Conservation (phyloP, 768 basidiomycete species). For the Boletus reticuloceps region DNA sequence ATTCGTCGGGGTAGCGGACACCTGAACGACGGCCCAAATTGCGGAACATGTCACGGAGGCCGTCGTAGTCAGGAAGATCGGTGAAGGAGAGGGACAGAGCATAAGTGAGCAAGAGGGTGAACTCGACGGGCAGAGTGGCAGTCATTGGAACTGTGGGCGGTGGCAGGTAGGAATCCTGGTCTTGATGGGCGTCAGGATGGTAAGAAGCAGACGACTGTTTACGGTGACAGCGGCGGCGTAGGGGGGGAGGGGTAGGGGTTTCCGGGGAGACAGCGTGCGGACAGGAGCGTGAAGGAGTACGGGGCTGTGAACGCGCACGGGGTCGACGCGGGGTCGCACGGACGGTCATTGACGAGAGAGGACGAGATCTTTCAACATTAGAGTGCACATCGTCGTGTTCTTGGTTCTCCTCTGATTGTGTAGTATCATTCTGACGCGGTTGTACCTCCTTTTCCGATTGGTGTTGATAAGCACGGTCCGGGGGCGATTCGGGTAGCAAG, state of each 20-base stretch:
- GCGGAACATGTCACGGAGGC: constrained; percentile 70
- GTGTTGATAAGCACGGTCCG: constrained; percentile 12
- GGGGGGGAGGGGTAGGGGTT: constrained; percentile 18
- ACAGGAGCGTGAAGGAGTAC: constrained; percentile 14
- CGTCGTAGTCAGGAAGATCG: constrained; percentile 87
- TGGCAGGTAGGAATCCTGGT: constrained; percentile 5
- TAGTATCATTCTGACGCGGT: neutral
- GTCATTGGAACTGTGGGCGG: constrained; percentile 53
- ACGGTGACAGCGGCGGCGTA: constrained; percentile 15
- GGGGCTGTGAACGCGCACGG: constrained; percentile 17
- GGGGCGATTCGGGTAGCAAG: constrained; percentile 15
- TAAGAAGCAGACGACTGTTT: constrained; percentile 18
- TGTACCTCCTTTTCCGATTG: constrained; percentile 1
- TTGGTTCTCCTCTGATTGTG: constrained; percentile 3
- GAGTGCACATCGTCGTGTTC: constrained; percentile 13
- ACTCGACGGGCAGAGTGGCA: constrained; percentile 75
- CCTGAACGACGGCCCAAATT: constrained; percentile 54
- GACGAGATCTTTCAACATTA: constrained; percentile 15
- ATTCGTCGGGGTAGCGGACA: constrained; percentile 36
- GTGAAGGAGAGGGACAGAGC: constrained; percentile 81
- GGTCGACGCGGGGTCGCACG: constrained; percentile 10
- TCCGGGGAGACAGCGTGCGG: constrained; percentile 10
- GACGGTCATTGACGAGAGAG: constrained; percentile 4
- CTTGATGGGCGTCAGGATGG: constrained; percentile 13
- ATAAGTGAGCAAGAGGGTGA: constrained; percentile 76